Evolutionary conservation across 2,329 filamentous ascomycete genomes (phyloP).

Genomic region (Aureobasidium leucospermi): DNA sequence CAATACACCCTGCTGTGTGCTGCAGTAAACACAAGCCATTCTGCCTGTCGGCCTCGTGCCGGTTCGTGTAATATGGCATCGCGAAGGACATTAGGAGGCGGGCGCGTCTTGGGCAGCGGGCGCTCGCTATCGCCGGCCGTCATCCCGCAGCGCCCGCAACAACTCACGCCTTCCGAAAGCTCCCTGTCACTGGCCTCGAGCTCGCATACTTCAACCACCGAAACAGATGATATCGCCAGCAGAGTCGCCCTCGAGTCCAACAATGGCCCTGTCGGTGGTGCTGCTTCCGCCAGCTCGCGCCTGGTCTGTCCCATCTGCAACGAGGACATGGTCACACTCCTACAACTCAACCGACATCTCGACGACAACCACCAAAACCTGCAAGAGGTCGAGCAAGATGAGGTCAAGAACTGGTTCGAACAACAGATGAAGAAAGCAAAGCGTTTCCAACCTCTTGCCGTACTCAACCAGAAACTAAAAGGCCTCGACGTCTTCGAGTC

Average conservation of each 20-base stretch:
- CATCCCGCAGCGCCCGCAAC: constrained; percentile 31
- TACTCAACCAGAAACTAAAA: constrained; percentile 89
- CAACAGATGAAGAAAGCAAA: constrained; percentile 90
- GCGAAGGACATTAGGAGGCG: constrained; percentile 77
- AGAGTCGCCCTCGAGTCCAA: constrained; percentile 64
- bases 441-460: constrained; percentile 81
- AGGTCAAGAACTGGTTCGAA: constrained; percentile 96
- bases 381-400: constrained; percentile 79
- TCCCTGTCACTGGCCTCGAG: constrained; percentile 60
- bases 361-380: constrained; percentile 88
- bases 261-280: constrained; percentile 37
- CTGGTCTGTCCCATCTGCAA: constrained; percentile 96
- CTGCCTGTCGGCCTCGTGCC: constrained; percentile 9
- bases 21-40: neutral
- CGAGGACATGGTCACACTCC: constrained; percentile 75
- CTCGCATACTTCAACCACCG: constrained; percentile 66
- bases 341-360: constrained; percentile 52
- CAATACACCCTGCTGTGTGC: neutral
- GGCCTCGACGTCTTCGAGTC: constrained; percentile 91
- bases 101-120: constrained; percentile 81
- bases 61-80: constrained; percentile 56
- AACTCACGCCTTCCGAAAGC: constrained; percentile 60
- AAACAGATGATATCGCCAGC: constrained; percentile 70
- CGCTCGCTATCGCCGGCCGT: constrained; percentile 66
- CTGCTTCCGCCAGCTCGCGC: constrained; percentile 53